These are phyloP conservation scores for Ascochyta koolunga DNA, from an alignment of 2,329 filamentous ascomycete genomes.

Conservation along the genomic window DNA sequence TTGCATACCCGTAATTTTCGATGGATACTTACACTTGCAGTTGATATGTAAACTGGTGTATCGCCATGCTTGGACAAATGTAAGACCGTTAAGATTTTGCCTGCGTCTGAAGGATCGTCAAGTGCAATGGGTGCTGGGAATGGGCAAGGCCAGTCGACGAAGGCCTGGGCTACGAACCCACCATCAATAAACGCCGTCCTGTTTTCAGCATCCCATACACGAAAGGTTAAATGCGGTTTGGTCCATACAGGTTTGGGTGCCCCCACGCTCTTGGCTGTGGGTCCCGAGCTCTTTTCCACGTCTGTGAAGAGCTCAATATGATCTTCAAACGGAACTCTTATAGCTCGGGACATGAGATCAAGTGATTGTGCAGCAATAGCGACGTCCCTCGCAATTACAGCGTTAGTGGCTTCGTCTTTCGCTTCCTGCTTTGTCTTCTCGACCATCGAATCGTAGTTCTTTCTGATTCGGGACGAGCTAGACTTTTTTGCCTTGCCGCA, in stretches of 20 bases:
- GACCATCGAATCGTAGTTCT: not conserved
- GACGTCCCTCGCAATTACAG: not conserved
- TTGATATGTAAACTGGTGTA: slow-evolving; percentile 10
- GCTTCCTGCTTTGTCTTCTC: not conserved
- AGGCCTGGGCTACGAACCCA: slow-evolving; percentile 10
- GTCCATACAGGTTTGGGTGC: not conserved
- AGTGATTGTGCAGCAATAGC: not conserved
- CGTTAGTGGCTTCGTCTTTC: not conserved
- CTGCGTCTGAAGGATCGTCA: not conserved
- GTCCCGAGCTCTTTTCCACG: not conserved
- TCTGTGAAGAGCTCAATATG: not conserved
- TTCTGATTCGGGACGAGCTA: slow-evolving; percentile 6
- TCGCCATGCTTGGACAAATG: slow-evolving; percentile 12
- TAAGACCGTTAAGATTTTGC: not conserved
- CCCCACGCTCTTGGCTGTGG: not conserved
- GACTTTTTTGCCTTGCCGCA: slow-evolving; percentile 7
- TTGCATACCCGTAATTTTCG: not conserved
- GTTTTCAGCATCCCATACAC: slow-evolving; percentile 15
- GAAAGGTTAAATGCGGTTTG: slow-evolving; percentile 1
- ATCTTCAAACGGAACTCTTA: not conserved
- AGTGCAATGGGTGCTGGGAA: slow-evolving; percentile 9
- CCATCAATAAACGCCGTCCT: slow-evolving; percentile 4
- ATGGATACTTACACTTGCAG: slow-evolving; percentile 1
- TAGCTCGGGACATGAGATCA: not conserved
- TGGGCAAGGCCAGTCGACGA: slow-evolving; percentile 1